A percentile compares a stretch with the other conserved stretches of the same genome.
Conservation (phyloP, 2,329 filamentous ascomycete species). For the Aureobasidium subglaciale region DNA sequence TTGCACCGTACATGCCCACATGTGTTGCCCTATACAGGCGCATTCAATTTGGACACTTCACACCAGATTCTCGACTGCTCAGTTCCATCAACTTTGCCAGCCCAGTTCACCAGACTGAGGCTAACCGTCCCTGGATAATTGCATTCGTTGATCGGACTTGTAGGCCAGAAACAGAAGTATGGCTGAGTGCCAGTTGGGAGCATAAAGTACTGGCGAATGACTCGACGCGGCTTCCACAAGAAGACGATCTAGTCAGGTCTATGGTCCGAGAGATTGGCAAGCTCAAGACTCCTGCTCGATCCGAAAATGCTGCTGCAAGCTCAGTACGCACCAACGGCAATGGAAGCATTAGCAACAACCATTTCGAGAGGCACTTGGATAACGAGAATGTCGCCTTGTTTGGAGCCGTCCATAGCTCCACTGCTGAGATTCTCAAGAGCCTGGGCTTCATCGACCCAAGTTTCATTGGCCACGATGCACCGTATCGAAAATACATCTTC, state of each 20-base stretch:
- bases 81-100: conserved; percentile 26
- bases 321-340: too few relatives aligned
- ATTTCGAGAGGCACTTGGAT: conserved; percentile 9
- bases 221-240: background rate
- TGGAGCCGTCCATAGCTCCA: conserved; percentile 26
- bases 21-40: conserved; percentile 57
- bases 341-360: background rate
- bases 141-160: conserved; percentile 56
- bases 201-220: background rate
- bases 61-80: conserved; percentile 39
- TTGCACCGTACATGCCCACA: conserved; percentile 48
- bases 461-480: conserved; percentile 15
- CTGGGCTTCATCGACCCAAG: conserved; percentile 20
- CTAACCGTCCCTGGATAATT: conserved; percentile 38
- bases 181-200: conserved; percentile 46
- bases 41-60: conserved; percentile 50
- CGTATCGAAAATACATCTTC: conserved; percentile 19
- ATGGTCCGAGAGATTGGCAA: background rate
- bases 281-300: background rate
- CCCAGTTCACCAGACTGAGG: background rate
- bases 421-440: conserved; percentile 19
- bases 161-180: conserved; percentile 58
- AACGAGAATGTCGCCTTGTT: conserved; percentile 20
- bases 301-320: too few relatives aligned
- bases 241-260: background rate